These are phyloP conservation scores for Talaromyces sp. DNA, from an alignment of 2,329 filamentous ascomycete genomes.

Conservation along the genomic window DNA sequence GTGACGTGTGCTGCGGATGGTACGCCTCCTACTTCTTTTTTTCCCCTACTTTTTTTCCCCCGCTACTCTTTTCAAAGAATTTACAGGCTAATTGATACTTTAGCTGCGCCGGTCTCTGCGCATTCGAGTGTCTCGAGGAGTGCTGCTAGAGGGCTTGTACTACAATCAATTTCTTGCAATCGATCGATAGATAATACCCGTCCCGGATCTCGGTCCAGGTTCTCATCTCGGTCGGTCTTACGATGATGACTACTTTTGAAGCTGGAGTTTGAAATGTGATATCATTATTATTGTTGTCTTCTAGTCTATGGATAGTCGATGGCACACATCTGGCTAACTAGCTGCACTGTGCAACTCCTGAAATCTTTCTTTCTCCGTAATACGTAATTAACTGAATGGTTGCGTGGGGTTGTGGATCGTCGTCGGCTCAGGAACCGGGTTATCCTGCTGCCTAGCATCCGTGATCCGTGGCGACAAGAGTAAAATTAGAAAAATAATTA, in stretches of 20 bases:
- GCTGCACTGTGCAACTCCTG: too few species aligned
- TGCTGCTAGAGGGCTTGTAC: conserved; percentile 24
- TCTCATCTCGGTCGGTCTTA: not conserved
- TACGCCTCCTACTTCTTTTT: too few species aligned
- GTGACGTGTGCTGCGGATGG: conserved; percentile 28
- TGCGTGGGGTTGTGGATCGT: not conserved
- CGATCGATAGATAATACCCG: not conserved
- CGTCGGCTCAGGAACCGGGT: not conserved
- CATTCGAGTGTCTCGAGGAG: conserved; percentile 26
- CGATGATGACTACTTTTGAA: not conserved
- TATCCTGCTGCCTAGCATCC: not conserved
- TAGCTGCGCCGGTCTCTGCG: conserved; percentile 25
- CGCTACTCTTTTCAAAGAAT: too few species aligned
- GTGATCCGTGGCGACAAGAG: not conserved
- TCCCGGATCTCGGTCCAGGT: not conserved
- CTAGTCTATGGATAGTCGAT: too few species aligned
- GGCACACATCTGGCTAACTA: too few species aligned
- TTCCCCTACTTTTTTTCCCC: too few species aligned
- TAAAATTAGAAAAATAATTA: not conserved
- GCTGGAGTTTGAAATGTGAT: not conserved
- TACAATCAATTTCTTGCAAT: too few species aligned
- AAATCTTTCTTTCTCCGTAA: too few species aligned
- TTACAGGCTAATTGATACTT: not conserved
- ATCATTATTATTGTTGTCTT: not conserved
- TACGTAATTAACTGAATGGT: too few species aligned